Conservation (phyloP, 805 yeast genomes). For the Clavispora vitiphila region DNA sequence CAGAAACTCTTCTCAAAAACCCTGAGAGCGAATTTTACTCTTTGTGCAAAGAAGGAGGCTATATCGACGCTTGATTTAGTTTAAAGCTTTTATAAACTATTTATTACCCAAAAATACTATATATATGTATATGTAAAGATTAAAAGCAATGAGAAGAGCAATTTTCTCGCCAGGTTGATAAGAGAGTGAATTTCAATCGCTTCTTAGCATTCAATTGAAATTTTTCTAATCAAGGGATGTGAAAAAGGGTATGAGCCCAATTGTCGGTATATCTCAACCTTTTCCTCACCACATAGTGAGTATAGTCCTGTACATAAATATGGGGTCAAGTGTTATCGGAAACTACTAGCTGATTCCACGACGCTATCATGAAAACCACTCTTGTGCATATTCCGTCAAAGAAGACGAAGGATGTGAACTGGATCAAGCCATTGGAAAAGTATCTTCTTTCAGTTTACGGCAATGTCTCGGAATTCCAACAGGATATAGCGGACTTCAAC, state of each 20-base stretch:
- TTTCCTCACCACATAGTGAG: no score
- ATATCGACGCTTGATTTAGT: constrained; percentile 10
- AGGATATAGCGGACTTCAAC: constrained; percentile 52
- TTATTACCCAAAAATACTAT: no score
- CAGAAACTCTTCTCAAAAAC: constrained; percentile 43
- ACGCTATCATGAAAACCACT: constrained; percentile 15
- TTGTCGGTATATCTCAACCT: no score
- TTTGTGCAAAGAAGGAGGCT: constrained; percentile 45
- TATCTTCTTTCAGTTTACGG: constrained; percentile 66
- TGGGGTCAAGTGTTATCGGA: neutral
- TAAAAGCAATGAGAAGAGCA: no score
- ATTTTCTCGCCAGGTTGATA: no score
- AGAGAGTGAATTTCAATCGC: no score
- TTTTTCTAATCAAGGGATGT: no score
- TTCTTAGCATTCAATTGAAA: no score
- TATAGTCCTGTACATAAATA: neutral
- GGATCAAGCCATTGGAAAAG: constrained; percentile 55
- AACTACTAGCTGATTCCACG: neutral
- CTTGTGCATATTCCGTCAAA: constrained; percentile 25
- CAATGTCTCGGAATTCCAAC: constrained; percentile 47
- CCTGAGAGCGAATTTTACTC: constrained; percentile 45
- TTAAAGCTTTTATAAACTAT: no score
- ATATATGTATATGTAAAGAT: no score
- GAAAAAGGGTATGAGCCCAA: no score
- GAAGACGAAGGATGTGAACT: constrained; percentile 55